Base-by-base conservation (phyloP, 257 asterid species). In the Ophiorrhiza pumila region DNA sequence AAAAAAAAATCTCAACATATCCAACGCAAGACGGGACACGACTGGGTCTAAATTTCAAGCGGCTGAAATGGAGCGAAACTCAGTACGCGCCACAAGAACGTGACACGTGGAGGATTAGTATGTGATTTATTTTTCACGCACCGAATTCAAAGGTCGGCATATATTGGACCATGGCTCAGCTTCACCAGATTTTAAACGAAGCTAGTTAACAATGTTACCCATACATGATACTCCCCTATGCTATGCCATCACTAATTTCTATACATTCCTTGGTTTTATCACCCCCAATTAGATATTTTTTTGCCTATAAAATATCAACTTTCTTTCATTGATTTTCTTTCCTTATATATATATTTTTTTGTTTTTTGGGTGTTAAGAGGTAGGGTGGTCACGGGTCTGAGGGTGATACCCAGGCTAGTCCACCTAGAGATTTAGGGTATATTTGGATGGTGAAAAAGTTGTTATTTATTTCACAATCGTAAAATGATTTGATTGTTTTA, bases 91-190 rank as follows among this genome's bases (percentile, higher is more conserved):
- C 23, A 49, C 25, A 11, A 1, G 9, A 27, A 8, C 2, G 4
- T 18, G 74, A 68, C 74, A 68, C 79, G 79, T 46, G 55, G 9
- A 0, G 1, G 6, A 10, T 20, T 15, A 7, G 0, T 61, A 37
- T 43, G 59, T 20, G 42, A 55, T 12, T 55, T 52, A 20, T 9
- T 10, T 1, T 56, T 74, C 67, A 74, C 78, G 68, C 78, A 65
- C 68, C 60, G 73, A 65, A 60, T 47, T 20, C 0, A 12, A 39
- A 42, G 73, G 60, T 55, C 59, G 72, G 73, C 65, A 42, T 71
- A 74, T 74, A 52, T 46, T 32, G 31, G 68, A 18, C 57, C 58
- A 12, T 57, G 68, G 13, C 25, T 13, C n/a, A 29, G 6, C 31
- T 53, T 7, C 12, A 2, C 12, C 27, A 29, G 60, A 53, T 53